Percentiles rank a stretch among this genome's conserved stretches.
Conservation (phyloP, 1,284 basidiomycete genomes). For the Cryptococcus sp. region DNA sequence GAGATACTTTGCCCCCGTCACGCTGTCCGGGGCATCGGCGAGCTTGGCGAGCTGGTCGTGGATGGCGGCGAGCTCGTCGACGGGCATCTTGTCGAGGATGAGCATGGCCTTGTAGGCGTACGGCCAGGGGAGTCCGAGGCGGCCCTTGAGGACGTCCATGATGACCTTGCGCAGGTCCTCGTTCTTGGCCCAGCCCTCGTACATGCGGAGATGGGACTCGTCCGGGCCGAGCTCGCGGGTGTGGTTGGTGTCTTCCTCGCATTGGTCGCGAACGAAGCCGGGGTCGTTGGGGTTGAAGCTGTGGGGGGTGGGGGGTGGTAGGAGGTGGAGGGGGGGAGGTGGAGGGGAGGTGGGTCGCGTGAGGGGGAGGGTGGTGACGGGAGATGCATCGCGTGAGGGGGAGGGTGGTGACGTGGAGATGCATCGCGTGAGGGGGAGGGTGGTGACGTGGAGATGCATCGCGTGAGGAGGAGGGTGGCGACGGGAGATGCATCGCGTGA, state of each 20-base stretch:
- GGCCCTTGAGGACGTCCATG: slow-evolving; percentile 33
- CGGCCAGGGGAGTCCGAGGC: slow-evolving; percentile 42
- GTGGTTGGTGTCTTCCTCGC: slow-evolving; percentile 29
- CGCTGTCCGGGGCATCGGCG: slow-evolving; percentile 13
- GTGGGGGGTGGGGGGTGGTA: background rate
- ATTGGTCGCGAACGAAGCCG: slow-evolving; percentile 29
- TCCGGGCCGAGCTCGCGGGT: slow-evolving; percentile 20
- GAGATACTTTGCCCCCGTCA: slow-evolving; percentile 28
- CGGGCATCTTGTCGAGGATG: slow-evolving; percentile 27
- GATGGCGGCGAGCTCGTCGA: slow-evolving; percentile 17
- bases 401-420: background rate
- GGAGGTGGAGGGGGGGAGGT: background rate
- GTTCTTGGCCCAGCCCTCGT: slow-evolving; percentile 28
- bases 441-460: background rate
- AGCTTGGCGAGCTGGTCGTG: slow-evolving; percentile 29
- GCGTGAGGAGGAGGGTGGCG: background rate
- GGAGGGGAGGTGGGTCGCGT: background rate
- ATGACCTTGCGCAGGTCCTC: slow-evolving; percentile 37
- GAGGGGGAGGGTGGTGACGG: background rate
- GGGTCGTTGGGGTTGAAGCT: slow-evolving; percentile 25
- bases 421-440: background rate
- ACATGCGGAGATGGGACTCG: slow-evolving; percentile 16
- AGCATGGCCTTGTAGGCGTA: slow-evolving; percentile 44
- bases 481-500: background rate
- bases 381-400: background rate